Percentiles rank a stretch among this genome's conserved stretches.
phyloP scores from a whole-genome alignment of 2,329 filamentous ascomycete species.

The Eutypella sp. region DNA sequence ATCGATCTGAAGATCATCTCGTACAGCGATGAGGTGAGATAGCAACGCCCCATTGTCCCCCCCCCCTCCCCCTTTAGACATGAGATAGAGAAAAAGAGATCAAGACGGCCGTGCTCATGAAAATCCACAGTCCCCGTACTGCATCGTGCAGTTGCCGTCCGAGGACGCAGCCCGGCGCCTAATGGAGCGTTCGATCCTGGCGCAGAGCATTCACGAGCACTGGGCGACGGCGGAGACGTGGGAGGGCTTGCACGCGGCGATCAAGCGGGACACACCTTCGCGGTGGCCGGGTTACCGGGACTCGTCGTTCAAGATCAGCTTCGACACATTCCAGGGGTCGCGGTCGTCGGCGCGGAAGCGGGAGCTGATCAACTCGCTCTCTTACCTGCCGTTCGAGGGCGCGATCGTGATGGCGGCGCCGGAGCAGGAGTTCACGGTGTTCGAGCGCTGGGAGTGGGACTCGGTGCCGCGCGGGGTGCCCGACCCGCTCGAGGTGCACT shows the following conservation, averaged over 20 bases:
- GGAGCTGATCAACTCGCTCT: conserved; percentile 77
- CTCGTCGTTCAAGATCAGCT: conserved; percentile 72
- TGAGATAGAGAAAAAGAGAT: too few relatives aligned
- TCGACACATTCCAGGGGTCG: conserved; percentile 79
- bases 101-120: conserved; percentile 15
- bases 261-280: conserved; percentile 53
- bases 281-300: conserved; percentile 63
- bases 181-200: conserved; percentile 72
- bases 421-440: conserved; percentile 70
- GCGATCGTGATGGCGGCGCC: conserved; percentile 71
- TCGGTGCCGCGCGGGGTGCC: conserved; percentile 41
- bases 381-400: conserved; percentile 72
- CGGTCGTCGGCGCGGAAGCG: conserved; percentile 59
- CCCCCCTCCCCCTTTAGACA: too few relatives aligned
- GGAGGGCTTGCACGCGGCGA: conserved; percentile 60
- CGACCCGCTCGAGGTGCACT: conserved; percentile 58
- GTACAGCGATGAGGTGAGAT: conserved; percentile 71
- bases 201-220: conserved; percentile 79
- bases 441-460: conserved; percentile 71
- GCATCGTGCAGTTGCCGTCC: conserved; percentile 66
- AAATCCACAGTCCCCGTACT: conserved; percentile 75
- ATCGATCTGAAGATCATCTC: conserved; percentile 67
- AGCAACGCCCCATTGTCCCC: too few relatives aligned
- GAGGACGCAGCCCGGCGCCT: conserved; percentile 60
- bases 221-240: conserved; percentile 74